Base-by-base conservation (phyloP, 1,139 yeast genomes). In the Kodamaea sp. region DNA sequence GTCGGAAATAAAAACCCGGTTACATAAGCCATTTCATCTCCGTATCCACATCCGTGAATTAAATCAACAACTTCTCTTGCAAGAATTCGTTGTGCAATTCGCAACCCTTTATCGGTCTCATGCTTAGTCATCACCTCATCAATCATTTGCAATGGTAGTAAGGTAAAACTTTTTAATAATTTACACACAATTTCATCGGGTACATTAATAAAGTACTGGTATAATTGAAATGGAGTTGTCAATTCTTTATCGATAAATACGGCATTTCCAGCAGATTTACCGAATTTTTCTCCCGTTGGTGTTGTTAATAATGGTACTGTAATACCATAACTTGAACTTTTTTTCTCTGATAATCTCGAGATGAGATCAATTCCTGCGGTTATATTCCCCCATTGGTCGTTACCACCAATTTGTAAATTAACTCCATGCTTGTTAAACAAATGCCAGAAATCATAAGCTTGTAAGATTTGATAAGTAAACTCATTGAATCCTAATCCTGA, bases 351-450 rank as follows among this genome's bases (percentile, higher is more conserved):
- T 61, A 87, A 60, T 47, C 96, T 68, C 1, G 84, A 72, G 32
- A 92, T 88, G 43, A 94, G 69, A 55, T 92, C 98, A 36, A 87
- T 78, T 1, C 99, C 99, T 0, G 97, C 97, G 5, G 95, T 88
- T 46, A 94, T 94, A 54, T 92, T 92, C 1, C 99, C 99, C 92
- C 97, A 92, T 62, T 92, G 99, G 58, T 92, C 98, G 56, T 85
- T 89, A 7, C 99, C 99, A 10, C 99, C 99, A 23, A 94, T 79
- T 63, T 92, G 97, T 27, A 89, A 62, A 36, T 74, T 70, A 32
- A 92, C 94, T 3, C 69, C 64, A 29, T 78, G 66, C 10, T 74
- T 58, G 33, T 73, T 72, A 63, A 79, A 80, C 47, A 94, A 66
- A 55, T 90, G 89, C 77, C 85, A 89, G 56, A 89, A 94, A 57